phyloP scores from a whole-genome alignment of 768 basidiomycete genomes.

The Dendrothele bispora region DNA sequence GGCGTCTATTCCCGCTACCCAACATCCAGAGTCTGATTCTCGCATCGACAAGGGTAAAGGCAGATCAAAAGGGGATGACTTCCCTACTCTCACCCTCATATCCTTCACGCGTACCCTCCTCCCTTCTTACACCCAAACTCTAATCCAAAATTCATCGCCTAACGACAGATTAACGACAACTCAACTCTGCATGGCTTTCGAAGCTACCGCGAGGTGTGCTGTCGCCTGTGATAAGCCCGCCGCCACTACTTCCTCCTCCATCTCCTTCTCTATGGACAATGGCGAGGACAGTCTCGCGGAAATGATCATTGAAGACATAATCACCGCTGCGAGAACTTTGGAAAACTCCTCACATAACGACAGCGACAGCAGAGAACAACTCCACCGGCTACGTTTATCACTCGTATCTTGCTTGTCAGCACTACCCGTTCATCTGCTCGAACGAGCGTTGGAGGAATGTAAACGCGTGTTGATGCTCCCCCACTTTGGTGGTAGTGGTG shows the following conservation, averaged over 20 bases:
- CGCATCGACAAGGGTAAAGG: conserved; percentile 6
- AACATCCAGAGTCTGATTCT: conserved; percentile 2
- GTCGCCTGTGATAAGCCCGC: conserved; percentile 10
- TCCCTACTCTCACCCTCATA: conserved; percentile 75
- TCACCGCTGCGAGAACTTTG: conserved; percentile 43
- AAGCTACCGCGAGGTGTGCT: conserved; percentile 68
- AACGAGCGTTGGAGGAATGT: conserved; percentile 53
- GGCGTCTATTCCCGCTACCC: conserved; percentile 24
- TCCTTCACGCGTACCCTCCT: conserved; percentile 23
- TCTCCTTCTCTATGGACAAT: too few species aligned
- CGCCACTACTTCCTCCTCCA: conserved; percentile 13
- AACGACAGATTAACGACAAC: conserved; percentile 58
- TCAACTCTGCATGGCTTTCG: conserved; percentile 74
- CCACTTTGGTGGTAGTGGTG: too few species aligned
- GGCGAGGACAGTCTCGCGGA: conserved; percentile 58
- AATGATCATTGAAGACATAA: conserved; percentile 62
- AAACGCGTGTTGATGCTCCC: conserved; percentile 3
- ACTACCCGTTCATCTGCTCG: conserved; percentile 57
- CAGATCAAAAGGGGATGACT: conserved; percentile 27
- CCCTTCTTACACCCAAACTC: conserved; percentile 2
- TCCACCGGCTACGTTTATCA: conserved; percentile 62
- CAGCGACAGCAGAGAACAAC: conserved; percentile 14
- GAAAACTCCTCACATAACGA: conserved; percentile 17
- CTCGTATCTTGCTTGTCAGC: conserved; percentile 67
- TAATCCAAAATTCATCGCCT: conserved; percentile 29